Evolutionary conservation across 1,284 basidiomycete genomes (phyloP).

Genomic region (Sanguinoderma infundibulare): DNA sequence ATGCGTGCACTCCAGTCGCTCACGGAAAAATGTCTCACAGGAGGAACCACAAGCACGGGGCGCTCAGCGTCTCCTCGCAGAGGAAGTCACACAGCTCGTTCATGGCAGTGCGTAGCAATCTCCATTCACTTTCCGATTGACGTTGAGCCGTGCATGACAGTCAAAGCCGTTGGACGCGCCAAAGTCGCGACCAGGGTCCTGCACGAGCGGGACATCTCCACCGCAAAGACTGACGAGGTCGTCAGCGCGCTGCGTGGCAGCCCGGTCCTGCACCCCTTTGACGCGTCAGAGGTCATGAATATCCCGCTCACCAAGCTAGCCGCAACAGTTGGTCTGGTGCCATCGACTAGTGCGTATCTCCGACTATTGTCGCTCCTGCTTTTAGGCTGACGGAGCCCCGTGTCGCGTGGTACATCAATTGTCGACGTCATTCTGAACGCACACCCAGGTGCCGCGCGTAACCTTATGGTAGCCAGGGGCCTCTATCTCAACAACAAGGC

Average conservation of each 20-base stretch:
- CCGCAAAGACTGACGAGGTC: slow-evolving; percentile 51
- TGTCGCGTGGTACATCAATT: neutral
- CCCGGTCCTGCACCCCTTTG: slow-evolving; percentile 54
- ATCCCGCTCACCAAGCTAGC: slow-evolving; percentile 62
- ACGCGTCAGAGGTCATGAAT: slow-evolving; percentile 48
- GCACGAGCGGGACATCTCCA: slow-evolving; percentile 55
- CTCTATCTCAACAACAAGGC: slow-evolving; percentile 57
- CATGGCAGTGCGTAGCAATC: slow-evolving; percentile 70
- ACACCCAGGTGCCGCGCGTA: slow-evolving; percentile 53
- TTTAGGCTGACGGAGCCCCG: neutral
- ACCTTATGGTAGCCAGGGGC: slow-evolving; percentile 53
- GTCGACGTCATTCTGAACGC: neutral
- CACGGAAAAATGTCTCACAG: slow-evolving; percentile 36
- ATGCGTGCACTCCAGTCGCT: neutral
- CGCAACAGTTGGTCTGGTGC: slow-evolving; percentile 51
- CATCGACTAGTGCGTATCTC: slow-evolving; percentile 55
- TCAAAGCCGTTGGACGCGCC: slow-evolving; percentile 52
- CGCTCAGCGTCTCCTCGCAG: slow-evolving; percentile 84
- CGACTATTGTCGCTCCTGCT: neutral
- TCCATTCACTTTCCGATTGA: neutral
- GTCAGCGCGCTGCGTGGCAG: slow-evolving; percentile 63
- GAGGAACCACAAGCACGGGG: slow-evolving; percentile 57
- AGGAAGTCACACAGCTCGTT: slow-evolving; percentile 88
- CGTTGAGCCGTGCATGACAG: slow-evolving; percentile 28
- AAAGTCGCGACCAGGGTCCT: slow-evolving; percentile 63